Percentiles rank a stretch among this genome's conserved stretches.
Evolutionary conservation across 2,329 filamentous ascomycete species (phyloP).

Genomic region (Dendrostoma leiphaemia): DNA sequence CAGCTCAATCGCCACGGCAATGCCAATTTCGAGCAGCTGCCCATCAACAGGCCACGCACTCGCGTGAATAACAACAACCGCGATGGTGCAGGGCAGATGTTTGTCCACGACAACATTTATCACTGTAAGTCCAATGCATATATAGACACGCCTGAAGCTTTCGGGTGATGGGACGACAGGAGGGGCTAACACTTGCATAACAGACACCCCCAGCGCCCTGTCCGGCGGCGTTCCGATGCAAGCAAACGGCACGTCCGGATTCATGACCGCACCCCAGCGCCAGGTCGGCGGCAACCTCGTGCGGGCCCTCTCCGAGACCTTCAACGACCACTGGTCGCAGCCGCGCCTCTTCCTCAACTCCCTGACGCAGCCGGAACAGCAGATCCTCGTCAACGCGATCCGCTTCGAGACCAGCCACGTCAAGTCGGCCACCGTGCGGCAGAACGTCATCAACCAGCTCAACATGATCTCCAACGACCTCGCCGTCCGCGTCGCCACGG

Average conservation of each 20-base stretch:
- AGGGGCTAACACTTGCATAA: too few relatives aligned
- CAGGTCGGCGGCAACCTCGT: constrained; percentile 50
- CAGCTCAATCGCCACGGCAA: constrained; percentile 56
- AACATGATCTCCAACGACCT: constrained; percentile 68
- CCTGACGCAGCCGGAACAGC: constrained; percentile 61
- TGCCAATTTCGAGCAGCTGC: constrained; percentile 58
- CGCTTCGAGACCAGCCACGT: constrained; percentile 68
- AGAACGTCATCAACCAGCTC: constrained; percentile 66
- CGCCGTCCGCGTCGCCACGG: constrained; percentile 61
- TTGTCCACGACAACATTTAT: constrained; percentile 65
- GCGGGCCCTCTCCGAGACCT: constrained; percentile 59
- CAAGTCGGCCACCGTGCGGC: constrained; percentile 53
- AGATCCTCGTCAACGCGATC: constrained; percentile 70
- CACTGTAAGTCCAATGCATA: too few relatives aligned
- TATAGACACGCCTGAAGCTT: too few relatives aligned
- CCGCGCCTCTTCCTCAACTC: constrained; percentile 75
- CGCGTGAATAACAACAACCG: constrained; percentile 37
- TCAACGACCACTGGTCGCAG: constrained; percentile 72
- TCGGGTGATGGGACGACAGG: too few relatives aligned
- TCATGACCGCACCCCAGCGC: constrained; percentile 66
- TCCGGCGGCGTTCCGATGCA: constrained; percentile 63
- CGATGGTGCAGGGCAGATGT: constrained; percentile 59
- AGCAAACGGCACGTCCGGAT: constrained; percentile 64
- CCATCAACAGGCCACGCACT: constrained; percentile 43
- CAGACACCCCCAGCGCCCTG: constrained; percentile 66